phyloP scores from a whole-genome alignment of 2,329 filamentous ascomycete genomes.

The Ampelomyces quisqualis region DNA sequence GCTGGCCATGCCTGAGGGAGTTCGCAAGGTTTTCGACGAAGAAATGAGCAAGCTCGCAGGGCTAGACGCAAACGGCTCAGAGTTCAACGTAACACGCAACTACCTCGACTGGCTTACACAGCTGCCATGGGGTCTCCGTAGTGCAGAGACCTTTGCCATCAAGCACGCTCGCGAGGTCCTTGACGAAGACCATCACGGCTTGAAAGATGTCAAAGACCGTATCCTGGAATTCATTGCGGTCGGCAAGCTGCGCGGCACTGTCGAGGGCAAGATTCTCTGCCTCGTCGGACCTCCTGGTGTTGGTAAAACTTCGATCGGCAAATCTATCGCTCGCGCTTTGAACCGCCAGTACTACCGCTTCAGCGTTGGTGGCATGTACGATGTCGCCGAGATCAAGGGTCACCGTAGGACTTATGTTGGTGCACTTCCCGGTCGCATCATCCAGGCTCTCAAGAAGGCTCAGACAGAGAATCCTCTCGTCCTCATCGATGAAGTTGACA shows the following conservation, averaged over 20 bases:
- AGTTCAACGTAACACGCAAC: constrained; percentile 98
- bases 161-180: constrained; percentile 85
- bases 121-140: constrained; percentile 94
- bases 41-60: constrained; percentile 97
- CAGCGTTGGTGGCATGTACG: constrained; percentile 92
- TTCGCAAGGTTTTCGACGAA: constrained; percentile 97
- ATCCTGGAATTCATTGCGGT: constrained; percentile 98
- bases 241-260: constrained; percentile 91
- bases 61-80: constrained; percentile 90
- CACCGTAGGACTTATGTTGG: constrained; percentile 96
- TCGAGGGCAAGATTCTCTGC: constrained; percentile 97
- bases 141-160: constrained; percentile 95
- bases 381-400: constrained; percentile 98
- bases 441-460: constrained; percentile 97
- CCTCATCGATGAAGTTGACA: constrained; percentile 96
- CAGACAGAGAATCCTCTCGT: constrained; percentile 98
- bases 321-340: constrained; percentile 91
- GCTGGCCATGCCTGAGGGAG: constrained; percentile 92
- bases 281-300: constrained; percentile 97
- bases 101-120: constrained; percentile 99
- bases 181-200: constrained; percentile 93
- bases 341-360: constrained; percentile 98
- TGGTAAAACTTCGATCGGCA: constrained; percentile 97
- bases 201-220: constrained; percentile 98
- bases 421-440: constrained; percentile 91